A percentile compares a stretch with the other conserved stretches of the same genome.
phyloP scores from a whole-genome alignment of 1,139 yeast species.

The Kodamaea derodonti region DNA sequence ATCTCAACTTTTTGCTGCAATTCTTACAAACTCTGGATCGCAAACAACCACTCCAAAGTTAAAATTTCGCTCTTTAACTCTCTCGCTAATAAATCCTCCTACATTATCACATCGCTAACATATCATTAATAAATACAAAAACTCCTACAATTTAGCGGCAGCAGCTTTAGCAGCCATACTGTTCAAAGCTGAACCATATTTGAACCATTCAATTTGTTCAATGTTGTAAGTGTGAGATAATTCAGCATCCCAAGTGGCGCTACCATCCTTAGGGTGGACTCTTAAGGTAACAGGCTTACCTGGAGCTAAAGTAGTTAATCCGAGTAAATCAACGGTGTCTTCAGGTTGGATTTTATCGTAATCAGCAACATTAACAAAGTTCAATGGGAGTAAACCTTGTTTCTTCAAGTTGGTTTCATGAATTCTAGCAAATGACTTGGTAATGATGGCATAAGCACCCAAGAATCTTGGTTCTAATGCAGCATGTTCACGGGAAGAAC shows the following conservation, averaged over 20 bases:
- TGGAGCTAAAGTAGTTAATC: constrained; percentile 84
- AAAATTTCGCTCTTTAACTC: no score
- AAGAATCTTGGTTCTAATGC: constrained; percentile 99
- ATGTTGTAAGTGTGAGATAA: constrained; percentile 92
- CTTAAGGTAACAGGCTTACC: constrained; percentile 85
- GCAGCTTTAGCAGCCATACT: constrained; percentile 67
- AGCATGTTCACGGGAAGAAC: constrained; percentile 99
- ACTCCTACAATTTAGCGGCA: constrained; percentile 10
- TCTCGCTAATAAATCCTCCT: no score
- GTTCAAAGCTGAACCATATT: constrained; percentile 98
- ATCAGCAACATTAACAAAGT: constrained; percentile 82
- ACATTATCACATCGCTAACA: no score
- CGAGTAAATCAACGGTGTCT: constrained; percentile 85
- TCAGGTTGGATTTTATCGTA: constrained; percentile 91
- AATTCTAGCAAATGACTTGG: constrained; percentile 97
- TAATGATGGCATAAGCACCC: constrained; percentile 96
- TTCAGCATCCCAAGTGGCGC: constrained; percentile 75
- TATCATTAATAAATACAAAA: constrained; percentile 2
- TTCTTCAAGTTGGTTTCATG: constrained; percentile 42
- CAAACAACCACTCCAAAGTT: no score
- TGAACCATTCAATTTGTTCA: constrained; percentile 99
- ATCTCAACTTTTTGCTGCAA: no score
- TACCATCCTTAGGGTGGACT: constrained; percentile 86
- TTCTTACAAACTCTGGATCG: no score
- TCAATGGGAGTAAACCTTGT: constrained; percentile 75